phyloP scores from a whole-genome alignment of 2,329 filamentous ascomycete genomes.

The Daldinia sp. region DNA sequence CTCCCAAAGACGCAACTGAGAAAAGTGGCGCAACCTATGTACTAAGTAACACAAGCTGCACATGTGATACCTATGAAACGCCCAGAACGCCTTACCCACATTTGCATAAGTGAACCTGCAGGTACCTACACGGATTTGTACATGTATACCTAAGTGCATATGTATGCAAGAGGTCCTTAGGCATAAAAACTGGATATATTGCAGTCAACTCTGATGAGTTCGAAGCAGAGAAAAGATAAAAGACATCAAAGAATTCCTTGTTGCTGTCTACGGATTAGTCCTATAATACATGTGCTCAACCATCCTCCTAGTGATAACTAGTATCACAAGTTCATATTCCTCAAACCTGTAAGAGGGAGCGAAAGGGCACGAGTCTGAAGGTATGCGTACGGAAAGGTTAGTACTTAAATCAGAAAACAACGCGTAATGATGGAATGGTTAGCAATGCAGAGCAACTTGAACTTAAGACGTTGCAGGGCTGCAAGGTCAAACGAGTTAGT shows the following conservation, averaged over 20 bases:
- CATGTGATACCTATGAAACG: neutral
- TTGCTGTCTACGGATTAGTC: slow-evolving; percentile 35
- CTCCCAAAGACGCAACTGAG: slow-evolving; percentile 44
- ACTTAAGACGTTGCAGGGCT: slow-evolving; percentile 11
- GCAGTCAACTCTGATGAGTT: neutral
- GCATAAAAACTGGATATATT: neutral
- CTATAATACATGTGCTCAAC: slow-evolving; percentile 32
- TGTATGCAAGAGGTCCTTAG: neutral
- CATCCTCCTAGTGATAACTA: slow-evolving; percentile 3
- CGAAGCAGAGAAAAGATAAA: neutral
- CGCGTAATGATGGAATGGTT: slow-evolving; percentile 12
- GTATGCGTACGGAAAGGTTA: slow-evolving; percentile 25
- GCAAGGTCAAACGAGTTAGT: slow-evolving; percentile 36
- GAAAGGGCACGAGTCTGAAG: neutral
- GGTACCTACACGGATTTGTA: neutral
- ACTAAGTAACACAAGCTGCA: neutral
- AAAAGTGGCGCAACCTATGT: neutral
- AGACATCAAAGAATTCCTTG: slow-evolving; percentile 9
- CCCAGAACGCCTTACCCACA: no score
- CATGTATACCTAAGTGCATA: neutral
- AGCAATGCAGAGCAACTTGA: slow-evolving; percentile 11
- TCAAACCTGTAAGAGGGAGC: neutral
- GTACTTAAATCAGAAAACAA: slow-evolving; percentile 28
- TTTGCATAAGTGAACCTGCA: no score
- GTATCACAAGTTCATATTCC: neutral